Conservation (phyloP, 768 basidiomycete genomes). For the Xerocomus brunneocitrinus region DNA sequence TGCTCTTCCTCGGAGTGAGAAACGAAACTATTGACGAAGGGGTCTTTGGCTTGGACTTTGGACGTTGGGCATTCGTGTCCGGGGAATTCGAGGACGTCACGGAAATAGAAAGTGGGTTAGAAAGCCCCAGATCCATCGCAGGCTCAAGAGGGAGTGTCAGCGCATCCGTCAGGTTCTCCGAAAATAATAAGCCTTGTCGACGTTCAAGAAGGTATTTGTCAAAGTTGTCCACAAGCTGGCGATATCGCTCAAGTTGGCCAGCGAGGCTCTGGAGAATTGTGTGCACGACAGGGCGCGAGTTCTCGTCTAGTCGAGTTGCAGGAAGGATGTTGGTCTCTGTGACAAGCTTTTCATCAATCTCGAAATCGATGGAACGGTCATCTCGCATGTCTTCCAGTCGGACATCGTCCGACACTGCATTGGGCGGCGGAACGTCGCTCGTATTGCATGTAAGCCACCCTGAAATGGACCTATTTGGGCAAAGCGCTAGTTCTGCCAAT, state of each 20-base stretch:
- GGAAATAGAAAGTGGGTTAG: slow-evolving; percentile 15
- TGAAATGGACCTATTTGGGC: slow-evolving; percentile 78
- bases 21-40: slow-evolving; percentile 71
- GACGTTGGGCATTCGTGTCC: slow-evolving; percentile 32
- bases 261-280: slow-evolving; percentile 78
- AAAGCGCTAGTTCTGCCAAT: slow-evolving; percentile 74
- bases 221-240: slow-evolving; percentile 68
- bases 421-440: slow-evolving; percentile 34
- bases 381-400: slow-evolving; percentile 53
- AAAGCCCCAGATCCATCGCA: slow-evolving; percentile 38
- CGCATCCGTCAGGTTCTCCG: slow-evolving; percentile 89
- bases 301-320: slow-evolving; percentile 65
- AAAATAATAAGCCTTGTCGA: slow-evolving; percentile 83
- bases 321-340: slow-evolving; percentile 56
- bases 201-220: slow-evolving; percentile 83
- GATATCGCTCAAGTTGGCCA: slow-evolving; percentile 76
- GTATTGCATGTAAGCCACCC: slow-evolving; percentile 81
- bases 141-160: slow-evolving; percentile 69
- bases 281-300: slow-evolving; percentile 73
- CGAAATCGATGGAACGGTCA: slow-evolving; percentile 77
- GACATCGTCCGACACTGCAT: slow-evolving; percentile 6
- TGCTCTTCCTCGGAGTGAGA: slow-evolving; percentile 71
- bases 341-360: slow-evolving; percentile 60
- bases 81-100: slow-evolving; percentile 25
- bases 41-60: slow-evolving; percentile 51